Percentiles rank a stretch among this genome's conserved stretches.
Evolutionary conservation across 2,329 filamentous ascomycete genomes (phyloP).

Genomic region (Gaeumannomyces sp.): DNA sequence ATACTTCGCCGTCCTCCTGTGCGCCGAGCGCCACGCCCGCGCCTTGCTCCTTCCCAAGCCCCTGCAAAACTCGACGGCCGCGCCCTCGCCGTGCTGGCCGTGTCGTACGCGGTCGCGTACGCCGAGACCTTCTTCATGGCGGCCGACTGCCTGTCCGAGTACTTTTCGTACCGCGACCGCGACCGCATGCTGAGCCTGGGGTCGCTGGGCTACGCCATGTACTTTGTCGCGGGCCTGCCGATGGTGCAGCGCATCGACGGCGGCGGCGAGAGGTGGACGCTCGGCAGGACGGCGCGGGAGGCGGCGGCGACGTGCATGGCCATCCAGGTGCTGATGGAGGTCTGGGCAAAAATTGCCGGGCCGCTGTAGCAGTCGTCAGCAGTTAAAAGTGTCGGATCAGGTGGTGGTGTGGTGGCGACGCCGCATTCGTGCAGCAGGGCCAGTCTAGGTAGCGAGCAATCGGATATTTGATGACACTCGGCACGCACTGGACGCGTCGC

Average conservation of each 20-base stretch:
- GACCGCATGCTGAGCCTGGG: constrained; percentile 14
- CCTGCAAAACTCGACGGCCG: neutral
- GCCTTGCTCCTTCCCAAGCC: neutral
- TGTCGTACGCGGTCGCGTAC: constrained; percentile 14
- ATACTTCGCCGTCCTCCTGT: constrained; percentile 9
- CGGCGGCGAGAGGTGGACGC: constrained; percentile 8
- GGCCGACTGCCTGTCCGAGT: constrained; percentile 10
- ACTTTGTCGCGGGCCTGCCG: constrained; percentile 15
- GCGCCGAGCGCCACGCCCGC: constrained; percentile 4
- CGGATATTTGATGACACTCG: no score
- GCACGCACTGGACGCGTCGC: no score
- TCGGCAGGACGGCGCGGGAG: constrained; percentile 11
- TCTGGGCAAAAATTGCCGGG: constrained; percentile 15
- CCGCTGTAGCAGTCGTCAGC: constrained; percentile 2
- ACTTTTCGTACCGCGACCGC: constrained; percentile 12
- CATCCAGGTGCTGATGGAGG: constrained; percentile 14
- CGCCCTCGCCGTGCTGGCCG: neutral
- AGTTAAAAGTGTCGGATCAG: no score
- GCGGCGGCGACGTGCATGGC: constrained; percentile 13
- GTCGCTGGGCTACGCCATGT: constrained; percentile 15
- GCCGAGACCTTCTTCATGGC: constrained; percentile 17
- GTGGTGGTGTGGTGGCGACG: no score
- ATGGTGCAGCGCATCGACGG: constrained; percentile 14
- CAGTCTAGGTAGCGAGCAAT: no score
- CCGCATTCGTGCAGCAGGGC: no score